Base-by-base conservation (phyloP, 2,329 filamentous ascomycete species). In the Pleurostoma richardsiae region DNA sequence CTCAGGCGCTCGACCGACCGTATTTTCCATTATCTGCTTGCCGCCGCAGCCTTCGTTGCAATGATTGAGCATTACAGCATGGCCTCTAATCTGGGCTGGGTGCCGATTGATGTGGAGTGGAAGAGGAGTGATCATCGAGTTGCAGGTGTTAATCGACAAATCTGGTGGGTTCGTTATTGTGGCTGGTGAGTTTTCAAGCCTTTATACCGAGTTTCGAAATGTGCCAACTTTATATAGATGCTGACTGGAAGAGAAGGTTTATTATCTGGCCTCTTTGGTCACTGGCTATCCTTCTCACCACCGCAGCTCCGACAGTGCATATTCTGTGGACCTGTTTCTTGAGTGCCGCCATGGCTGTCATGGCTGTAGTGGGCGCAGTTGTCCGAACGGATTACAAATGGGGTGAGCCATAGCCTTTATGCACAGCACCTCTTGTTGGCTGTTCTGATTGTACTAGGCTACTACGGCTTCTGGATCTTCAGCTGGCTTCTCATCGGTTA, bases 101-200 rank as follows among this genome's bases (percentile, higher is more conserved):
- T 77, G 3, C 77, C 80, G 1, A 82, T 86, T 54, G 57, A 68
- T n/a, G 82, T 82, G 38, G 77, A 88, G 56, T 87, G 19, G 19
- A 19, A 19, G 19, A 19, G 19, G 19, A 19, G 19, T 19, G 19
- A 19, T 19, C 19, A 19, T 19, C 19, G 19, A 19, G 71, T 78
- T 3, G 51, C 62, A 3, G 79, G 79, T 5, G 59, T 64, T 2
- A 78, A 76, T 42, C 76, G 85, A 39, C 76, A 84, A 58, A 78
- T 86, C 57, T 86, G 83, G 64, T 86, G 83, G 53, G 80, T 81
- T 38, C 72, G 82, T 40, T 85, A 85, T 62, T 79, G 85, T 50
- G 80, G 83, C 55, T 83, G 79, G 79, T 70, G 67, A 42, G 63
- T 85, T 52, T 86, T 82, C 1, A 85, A 81, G 2, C 82, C 83